Percentiles rank a stretch among this genome's conserved stretches.
phyloP scores from a whole-genome alignment of 345 rosid genomes.

The Syzygium aromaticum region DNA sequence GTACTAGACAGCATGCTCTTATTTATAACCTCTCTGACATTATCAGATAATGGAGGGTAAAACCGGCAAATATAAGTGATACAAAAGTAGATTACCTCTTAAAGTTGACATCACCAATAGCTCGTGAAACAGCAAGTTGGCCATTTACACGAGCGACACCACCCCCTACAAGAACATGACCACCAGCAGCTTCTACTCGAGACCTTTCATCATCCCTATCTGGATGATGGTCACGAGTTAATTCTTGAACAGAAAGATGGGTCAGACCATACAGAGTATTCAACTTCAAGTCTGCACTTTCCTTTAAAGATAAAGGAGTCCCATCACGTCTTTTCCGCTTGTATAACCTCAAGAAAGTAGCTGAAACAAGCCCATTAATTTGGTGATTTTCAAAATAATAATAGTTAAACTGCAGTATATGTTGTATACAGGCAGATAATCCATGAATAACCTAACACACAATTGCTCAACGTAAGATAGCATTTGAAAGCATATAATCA shows the following conservation, averaged over 20 bases:
- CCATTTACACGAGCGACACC: slow-evolving; percentile 88
- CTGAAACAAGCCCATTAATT: slow-evolving; percentile 30
- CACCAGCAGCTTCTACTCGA: slow-evolving; percentile 89
- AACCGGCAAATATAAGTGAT: background rate
- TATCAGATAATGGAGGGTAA: background rate
- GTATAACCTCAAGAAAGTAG: slow-evolving; percentile 58
- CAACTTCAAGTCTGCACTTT: slow-evolving; percentile 28
- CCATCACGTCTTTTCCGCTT: slow-evolving; percentile 52
- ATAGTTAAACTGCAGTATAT: background rate
- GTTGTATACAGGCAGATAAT: background rate
- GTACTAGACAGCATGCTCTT: background rate
- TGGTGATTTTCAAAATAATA: background rate
- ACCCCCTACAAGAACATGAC: slow-evolving; percentile 70
- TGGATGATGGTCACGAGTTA: slow-evolving; percentile 86
- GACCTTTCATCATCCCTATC: slow-evolving; percentile 82
- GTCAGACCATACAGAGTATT: slow-evolving; percentile 35
- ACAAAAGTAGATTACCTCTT: slow-evolving; percentile 31
- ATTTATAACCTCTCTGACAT: background rate
- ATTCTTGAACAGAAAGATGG: slow-evolving; percentile 53
- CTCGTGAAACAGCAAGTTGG: slow-evolving; percentile 79
- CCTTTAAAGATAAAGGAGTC: slow-evolving; percentile 31
- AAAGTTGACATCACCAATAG: slow-evolving; percentile 69
- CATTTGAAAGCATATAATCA: slow-evolving; percentile 13
- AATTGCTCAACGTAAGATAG: background rate
- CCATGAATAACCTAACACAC: background rate